Evolutionary conservation across 768 basidiomycete species (phyloP), one percentile per base, ranked within the genome.

Genomic region (Saitozyma sp.): DNA sequence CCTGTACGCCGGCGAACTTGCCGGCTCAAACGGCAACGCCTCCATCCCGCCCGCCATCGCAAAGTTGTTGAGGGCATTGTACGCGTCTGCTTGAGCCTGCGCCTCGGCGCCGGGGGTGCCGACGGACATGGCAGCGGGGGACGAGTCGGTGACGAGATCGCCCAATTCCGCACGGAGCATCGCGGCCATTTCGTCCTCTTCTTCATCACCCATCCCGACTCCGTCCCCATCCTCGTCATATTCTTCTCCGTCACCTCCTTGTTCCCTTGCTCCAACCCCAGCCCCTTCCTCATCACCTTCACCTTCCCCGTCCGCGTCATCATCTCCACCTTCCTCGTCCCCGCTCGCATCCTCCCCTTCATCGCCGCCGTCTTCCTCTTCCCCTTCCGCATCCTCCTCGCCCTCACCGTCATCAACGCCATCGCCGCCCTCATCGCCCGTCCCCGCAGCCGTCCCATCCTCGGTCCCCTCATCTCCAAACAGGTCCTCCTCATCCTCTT

Each of bases 111-210:
- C 54, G 46, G 37, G 29, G 9, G 40, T 65, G 20, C 37, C 56
- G 49, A 13, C 37, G 14, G 29, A 29, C 29, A 29, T 29, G 2
- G 29, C 29, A 29, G 29, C 29, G 29, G 29, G 29, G 29, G 29
- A 29, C 29, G 29, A 29, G 29, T 45, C 58, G 39, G 57, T 13
- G 61, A 40, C 54, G 13, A 48, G n/a, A 8, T 59, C 63, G 43
- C 58, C 64, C 37, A 73, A 51, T 45, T 67, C 68, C 14, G 61
- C 68, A n/a, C 54, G 60, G 4, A 73, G 59, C 55, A 73, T 61
- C 38, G 63, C 64, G 14, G 63, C 63, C 58, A 64, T 59, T 45
- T 61, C 64, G 20, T 61, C 63, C 17, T 61, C 63, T 20, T 63
- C 63, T 10, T 53, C 67, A n/a, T 59, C 66, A 13, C 56, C 63